These are phyloP conservation scores for Clitocybe nebularis DNA, from an alignment of 1,284 basidiomycete species.

Conservation along the genomic window DNA sequence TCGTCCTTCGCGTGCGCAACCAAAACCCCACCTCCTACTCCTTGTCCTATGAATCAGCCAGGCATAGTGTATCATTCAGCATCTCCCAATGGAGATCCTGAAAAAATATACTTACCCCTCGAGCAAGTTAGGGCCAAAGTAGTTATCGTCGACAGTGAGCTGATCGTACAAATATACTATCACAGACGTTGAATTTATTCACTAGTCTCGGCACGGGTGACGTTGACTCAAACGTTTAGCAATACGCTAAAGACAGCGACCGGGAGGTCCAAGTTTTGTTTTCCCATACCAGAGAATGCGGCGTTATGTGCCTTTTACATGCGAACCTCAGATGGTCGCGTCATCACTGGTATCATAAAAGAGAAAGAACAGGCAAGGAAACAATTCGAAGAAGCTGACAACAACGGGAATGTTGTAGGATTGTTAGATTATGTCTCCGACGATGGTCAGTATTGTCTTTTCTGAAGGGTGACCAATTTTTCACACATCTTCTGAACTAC, in stretches of 20 bases:
- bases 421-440: constrained; percentile 47
- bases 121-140: constrained; percentile 38
- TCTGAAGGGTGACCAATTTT: background rate
- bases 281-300: constrained; percentile 51
- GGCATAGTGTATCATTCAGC: constrained; percentile 39
- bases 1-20: background rate
- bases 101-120: constrained; percentile 33
- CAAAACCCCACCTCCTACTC: constrained; percentile 4
- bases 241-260: constrained; percentile 36
- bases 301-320: constrained; percentile 24
- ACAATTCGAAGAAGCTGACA: constrained; percentile 38
- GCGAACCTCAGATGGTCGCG: constrained; percentile 20
- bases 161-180: background rate
- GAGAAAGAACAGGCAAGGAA: constrained; percentile 42
- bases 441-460: constrained; percentile 40
- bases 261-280: constrained; percentile 47
- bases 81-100: constrained; percentile 21
- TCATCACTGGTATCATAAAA: constrained; percentile 44
- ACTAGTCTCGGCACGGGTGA: constrained; percentile 47
- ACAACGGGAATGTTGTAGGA: constrained; percentile 38
- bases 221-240: constrained; percentile 43
- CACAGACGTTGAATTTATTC: background rate
- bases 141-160: constrained; percentile 45
- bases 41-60: constrained; percentile 13
- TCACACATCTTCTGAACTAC: no score